Base-by-base conservation (phyloP, 73 alveolate genomes). In the Paramecium biaurelia region DNA sequence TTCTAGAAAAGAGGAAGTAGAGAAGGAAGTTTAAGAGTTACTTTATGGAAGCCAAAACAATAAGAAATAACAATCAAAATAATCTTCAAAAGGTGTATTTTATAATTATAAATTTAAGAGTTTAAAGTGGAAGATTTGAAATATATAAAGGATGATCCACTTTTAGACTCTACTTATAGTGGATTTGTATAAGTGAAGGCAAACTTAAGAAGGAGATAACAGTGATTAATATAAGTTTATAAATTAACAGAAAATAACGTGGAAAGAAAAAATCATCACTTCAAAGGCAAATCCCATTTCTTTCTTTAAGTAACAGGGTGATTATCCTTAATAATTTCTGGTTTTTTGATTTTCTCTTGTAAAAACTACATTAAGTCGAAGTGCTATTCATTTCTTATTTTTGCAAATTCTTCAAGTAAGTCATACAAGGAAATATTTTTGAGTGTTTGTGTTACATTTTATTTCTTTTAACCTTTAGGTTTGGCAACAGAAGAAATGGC, bases 51-150 rank as follows among this genome's bases (percentile, higher is more conserved):
- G 43, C 12, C n/a, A 43, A 18, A 79, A 79, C 10, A 79, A 47
- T 24, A 79, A 35, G 20, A 79, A 45, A 38, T 10, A 45, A 45
- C 14, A 45, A 43, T 58, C 41, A 21, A 26, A 26, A 79, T 24
- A 53, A 53, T 53, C 68, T 23, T 53, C 28, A 20, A 47, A 79
- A 14, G 74, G 90, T 79, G 20, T 43, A 42, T 4, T 42, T 53
- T 53, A 4, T 11, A 21, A 42, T 42, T 14, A 43, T 10, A 37
- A 79, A n/a, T 79, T 79, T 10, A 9, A 79, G 90, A 79, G 9
- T 79, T 79, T 45, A 79, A 63, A 79, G 49, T 47, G n/a, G 90
- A 79, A 63, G 90, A 79, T 79, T 45, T 79, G 42, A 79, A 42
- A 63, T 79, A 79, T 43, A 63, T 79, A 21, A 79, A 41, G 26